Evolutionary conservation across 1,284 basidiomycete species (phyloP).

Genomic region (Tilletia setariae): DNA sequence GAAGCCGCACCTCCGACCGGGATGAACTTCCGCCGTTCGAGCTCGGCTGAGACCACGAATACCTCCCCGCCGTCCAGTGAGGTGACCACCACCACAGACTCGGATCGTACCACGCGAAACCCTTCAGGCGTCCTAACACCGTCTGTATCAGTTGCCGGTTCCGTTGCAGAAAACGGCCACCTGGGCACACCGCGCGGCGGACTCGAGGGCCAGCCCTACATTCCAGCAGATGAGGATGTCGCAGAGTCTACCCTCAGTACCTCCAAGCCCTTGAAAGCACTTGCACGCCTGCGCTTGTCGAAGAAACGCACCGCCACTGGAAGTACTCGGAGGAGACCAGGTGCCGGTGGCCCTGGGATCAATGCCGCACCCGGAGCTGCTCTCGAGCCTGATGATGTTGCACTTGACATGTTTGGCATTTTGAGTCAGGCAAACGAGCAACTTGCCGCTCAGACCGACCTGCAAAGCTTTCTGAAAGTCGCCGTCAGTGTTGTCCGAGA

Average conservation of each 20-base stretch:
- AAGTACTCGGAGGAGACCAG: neutral
- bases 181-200: slow-evolving; percentile 20
- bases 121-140: neutral
- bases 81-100: slow-evolving; percentile 27
- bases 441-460: slow-evolving; percentile 67
- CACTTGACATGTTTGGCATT: slow-evolving; percentile 57
- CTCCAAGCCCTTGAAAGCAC: slow-evolving; percentile 70
- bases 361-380: neutral
- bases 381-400: slow-evolving; percentile 28
- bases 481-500: slow-evolving; percentile 78
- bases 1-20: neutral
- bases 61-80: slow-evolving; percentile 25
- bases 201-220: slow-evolving; percentile 34
- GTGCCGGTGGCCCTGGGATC: slow-evolving; percentile 4
- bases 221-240: slow-evolving; percentile 59
- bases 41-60: too few species aligned
- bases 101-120: slow-evolving; percentile 28
- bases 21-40: too few species aligned
- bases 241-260: slow-evolving; percentile 71
- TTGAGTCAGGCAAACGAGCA: slow-evolving; percentile 83
- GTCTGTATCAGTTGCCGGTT: neutral
- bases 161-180: neutral
- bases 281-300: slow-evolving; percentile 60
- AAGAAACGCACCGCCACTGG: neutral
- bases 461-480: slow-evolving; percentile 72